Evolutionary conservation across 495 filamentous ascomycete genomes (phyloP), one percentile per base, ranked within the genome.

Genomic region (Peziza echinospora): DNA sequence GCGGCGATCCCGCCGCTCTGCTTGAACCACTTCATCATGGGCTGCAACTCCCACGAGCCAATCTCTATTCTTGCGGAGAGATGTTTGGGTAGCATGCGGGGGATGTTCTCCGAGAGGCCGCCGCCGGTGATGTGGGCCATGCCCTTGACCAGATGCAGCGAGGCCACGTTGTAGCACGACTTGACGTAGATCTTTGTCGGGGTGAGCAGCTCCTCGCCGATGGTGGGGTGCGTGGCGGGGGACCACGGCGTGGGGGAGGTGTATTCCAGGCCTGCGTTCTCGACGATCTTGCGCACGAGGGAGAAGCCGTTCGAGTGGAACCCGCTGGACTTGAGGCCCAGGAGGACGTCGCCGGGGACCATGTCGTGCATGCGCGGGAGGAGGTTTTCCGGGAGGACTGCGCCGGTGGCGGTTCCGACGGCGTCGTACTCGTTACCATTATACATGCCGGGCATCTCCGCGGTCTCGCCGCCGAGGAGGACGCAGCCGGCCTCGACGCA

Each of bases 91-190:
- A 97, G 71, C 80, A 92, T 93, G 24, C 89, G 72, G 21, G 89
- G 89, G 5, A 97, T 73, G 65, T 94, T 94, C 57, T 97, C 89
- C 7, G 77, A 66, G 13, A 96, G 68, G 5, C 89, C 89, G 46
- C 89, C 89, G 24, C 89, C 89, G 2, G 89, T 97, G 64, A 97
- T 93, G 60, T 97, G 89, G 5, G 87, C 77, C 59, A 94, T 80
- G 51, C 89, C 89, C 64, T 87, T 86, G 58, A 94, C 54, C 23
- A 75, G 60, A 40, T 65, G 62, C 42, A 70, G 64, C 42, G 67
- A 60, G 5, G 75, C 67, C 0, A 79, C 72, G 34, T 70, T 71
- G 16, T 96, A 70, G 26, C 85, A 61, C 11, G 77, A 63, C 52
- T 73, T 72, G 47, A 86, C 82, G 63, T 91, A 91, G 62, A 91